Evolutionary conservation across 768 basidiomycete species (phyloP).

Genomic region (Termitomyces eurrhizus): DNA sequence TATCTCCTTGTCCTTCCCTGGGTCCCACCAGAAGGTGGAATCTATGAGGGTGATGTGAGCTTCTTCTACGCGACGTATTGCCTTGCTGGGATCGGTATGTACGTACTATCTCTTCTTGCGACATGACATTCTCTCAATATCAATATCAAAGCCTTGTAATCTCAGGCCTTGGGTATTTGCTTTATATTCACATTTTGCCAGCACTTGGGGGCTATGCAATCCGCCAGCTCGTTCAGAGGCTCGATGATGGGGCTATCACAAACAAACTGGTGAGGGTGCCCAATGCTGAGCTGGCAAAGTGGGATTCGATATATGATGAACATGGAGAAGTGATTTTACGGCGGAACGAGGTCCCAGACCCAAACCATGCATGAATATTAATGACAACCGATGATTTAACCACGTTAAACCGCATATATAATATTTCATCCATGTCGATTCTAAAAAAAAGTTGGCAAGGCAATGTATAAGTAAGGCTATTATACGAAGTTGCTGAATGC

Average conservation of each 20-base stretch:
- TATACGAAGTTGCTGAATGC: no score
- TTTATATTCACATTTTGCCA: constrained; percentile 40
- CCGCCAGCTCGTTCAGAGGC: constrained; percentile 40
- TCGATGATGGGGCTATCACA: constrained; percentile 31
- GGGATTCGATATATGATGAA: constrained; percentile 33
- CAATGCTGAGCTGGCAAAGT: constrained; percentile 25
- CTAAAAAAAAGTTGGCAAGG: no score
- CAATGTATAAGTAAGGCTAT: no score
- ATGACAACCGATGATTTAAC: no score
- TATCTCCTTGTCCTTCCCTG: constrained; percentile 38
- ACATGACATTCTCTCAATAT: neutral
- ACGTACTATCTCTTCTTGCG: constrained; percentile 11
- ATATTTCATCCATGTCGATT: no score
- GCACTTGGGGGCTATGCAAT: constrained; percentile 38
- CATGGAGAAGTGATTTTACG: constrained; percentile 25
- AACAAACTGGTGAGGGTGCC: constrained; percentile 29
- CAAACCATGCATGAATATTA: neutral
- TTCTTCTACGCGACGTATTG: constrained; percentile 42
- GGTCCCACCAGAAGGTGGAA: constrained; percentile 35
- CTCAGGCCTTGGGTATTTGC: constrained; percentile 25
- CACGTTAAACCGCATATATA: neutral
- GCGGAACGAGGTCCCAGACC: neutral
- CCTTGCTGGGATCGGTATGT: constrained; percentile 33
- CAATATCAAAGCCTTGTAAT: constrained; percentile 22
- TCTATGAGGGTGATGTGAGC: constrained; percentile 35